Evolutionary conservation across 441 rosid species (phyloP).

Genomic region (Adansonia grandidieri): DNA sequence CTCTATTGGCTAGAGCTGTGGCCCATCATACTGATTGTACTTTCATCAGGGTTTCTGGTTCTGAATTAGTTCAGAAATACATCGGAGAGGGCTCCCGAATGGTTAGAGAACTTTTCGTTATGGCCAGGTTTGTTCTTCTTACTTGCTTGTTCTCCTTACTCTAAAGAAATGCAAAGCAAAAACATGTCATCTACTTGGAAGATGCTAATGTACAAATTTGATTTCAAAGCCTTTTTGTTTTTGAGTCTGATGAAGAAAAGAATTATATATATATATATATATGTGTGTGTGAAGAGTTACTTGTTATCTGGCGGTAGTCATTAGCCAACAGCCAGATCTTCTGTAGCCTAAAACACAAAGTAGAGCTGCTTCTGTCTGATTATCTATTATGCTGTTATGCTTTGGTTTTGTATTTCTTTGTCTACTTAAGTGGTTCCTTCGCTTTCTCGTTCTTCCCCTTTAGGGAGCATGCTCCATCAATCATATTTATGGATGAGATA

Average conservation of each 20-base stretch:
- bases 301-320: background rate
- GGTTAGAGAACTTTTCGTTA: conserved; percentile 97
- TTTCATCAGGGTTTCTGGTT: conserved; percentile 96
- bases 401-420: conserved; percentile 20
- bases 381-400: background rate
- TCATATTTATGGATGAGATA: conserved; percentile 94
- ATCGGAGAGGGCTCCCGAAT: conserved; percentile 98
- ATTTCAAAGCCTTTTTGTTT: background rate
- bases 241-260: background rate
- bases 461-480: conserved; percentile 96
- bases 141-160: background rate
- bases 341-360: background rate
- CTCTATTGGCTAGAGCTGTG: conserved; percentile 91
- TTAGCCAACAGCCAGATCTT: background rate
- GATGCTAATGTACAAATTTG: background rate
- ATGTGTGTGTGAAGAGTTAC: background rate
- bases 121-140: conserved; percentile 77
- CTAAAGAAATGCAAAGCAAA: too few species aligned
- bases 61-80: conserved; percentile 92
- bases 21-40: conserved; percentile 99
- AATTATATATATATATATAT: background rate
- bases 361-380: conserved; percentile 14
- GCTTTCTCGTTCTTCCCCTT: background rate
- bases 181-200: too few species aligned
- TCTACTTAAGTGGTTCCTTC: conserved; percentile 7